Evolutionary conservation across 768 basidiomycete genomes (phyloP), one percentile per base, ranked within the genome.

Genomic region (Lactarius evosmus): DNA sequence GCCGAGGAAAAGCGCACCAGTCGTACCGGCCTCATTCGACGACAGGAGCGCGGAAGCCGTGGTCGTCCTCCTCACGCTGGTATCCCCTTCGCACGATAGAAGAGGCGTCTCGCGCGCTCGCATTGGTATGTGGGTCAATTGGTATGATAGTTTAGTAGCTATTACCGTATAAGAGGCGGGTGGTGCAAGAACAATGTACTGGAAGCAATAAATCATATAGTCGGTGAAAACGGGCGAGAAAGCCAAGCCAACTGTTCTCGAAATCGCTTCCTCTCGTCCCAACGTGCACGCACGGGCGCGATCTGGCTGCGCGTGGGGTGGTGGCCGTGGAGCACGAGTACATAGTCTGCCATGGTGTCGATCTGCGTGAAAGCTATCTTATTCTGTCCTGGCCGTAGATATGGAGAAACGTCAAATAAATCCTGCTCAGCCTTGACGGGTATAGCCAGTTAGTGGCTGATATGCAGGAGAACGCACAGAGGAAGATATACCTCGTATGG

Each of bases 281-380:
- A 65, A 36, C 59, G 54, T 40, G 29, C 50, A 29, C 34, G 40
- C 25, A 65, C 19, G 25, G 32, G 36, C 16, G 32, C 54, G 25
- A 60, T 49, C 32, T 51, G 64, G 25, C 29, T 29, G 30, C 54
- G 64, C 14, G 64, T 65, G 4, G 64, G 64, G 17, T 4, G 17
- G 33, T 65, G 64, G 3, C 46, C 64, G n/a, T 65, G 64, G 29
- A 65, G 64, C 22, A 65, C 64, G 7, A 65, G 32, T 3, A 65
- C 32, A 2, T 51, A 61, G 1, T 57, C 64, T 4, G 41, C 38
- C 64, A 65, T 65, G 8, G 17, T 16, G 8, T 52, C 55, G 30
- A 57, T 56, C 32, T 51, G 64, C 19, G 36, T 60, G 50, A 65
- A 61, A 0, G 32, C 12, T 14, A 65, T 61, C 38, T 51, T 65